Evolutionary conservation across 75 land plant genomes (phyloP).

Genomic region (Picea glauca): DNA sequence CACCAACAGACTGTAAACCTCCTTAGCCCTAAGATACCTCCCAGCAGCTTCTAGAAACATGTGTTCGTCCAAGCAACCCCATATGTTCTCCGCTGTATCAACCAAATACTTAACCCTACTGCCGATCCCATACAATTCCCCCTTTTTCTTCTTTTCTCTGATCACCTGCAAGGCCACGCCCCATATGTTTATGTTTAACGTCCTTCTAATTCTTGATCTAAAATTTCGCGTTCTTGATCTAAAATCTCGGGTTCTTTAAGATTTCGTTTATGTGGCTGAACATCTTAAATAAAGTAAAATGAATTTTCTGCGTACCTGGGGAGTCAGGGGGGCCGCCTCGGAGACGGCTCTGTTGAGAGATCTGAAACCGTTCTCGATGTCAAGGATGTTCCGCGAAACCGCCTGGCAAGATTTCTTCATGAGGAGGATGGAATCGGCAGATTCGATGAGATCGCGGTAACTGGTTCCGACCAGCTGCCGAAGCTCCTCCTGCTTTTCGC

Average conservation of each 20-base stretch:
- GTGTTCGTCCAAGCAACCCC: slow-evolving; percentile 97
- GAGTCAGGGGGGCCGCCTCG: slow-evolving; percentile 7
- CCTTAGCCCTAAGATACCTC: slow-evolving; percentile 71
- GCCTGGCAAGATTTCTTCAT: slow-evolving; percentile 64
- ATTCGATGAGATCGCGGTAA: slow-evolving; percentile 97
- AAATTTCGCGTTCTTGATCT: too few relatives aligned
- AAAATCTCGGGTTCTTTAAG: too few relatives aligned
- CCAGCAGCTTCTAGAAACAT: slow-evolving; percentile 92
- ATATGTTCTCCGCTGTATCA: slow-evolving; percentile 95
- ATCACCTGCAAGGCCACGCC: neutral
- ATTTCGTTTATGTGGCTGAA: too few relatives aligned
- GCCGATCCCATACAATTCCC: slow-evolving; percentile 58
- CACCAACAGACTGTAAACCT: slow-evolving; percentile 52
- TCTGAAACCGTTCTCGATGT: slow-evolving; percentile 46
- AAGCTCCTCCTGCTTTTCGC: slow-evolving; percentile 80
- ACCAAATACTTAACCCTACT: slow-evolving; percentile 92
- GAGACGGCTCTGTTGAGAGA: slow-evolving; percentile 41
- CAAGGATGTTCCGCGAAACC: slow-evolving; percentile 58
- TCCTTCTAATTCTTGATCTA: too few relatives aligned
- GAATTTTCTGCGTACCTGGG: slow-evolving; percentile 2
- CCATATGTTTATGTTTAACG: neutral
- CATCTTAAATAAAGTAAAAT: too few relatives aligned
- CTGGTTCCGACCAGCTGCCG: slow-evolving; percentile 89
- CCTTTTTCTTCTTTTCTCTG: slow-evolving; percentile 29
- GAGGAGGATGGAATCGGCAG: slow-evolving; percentile 88